Percentiles rank a stretch among this genome's conserved stretches.
phyloP scores from a whole-genome alignment of 2,329 filamentous ascomycete genomes.

The Apiospora kogelbergensis region DNA sequence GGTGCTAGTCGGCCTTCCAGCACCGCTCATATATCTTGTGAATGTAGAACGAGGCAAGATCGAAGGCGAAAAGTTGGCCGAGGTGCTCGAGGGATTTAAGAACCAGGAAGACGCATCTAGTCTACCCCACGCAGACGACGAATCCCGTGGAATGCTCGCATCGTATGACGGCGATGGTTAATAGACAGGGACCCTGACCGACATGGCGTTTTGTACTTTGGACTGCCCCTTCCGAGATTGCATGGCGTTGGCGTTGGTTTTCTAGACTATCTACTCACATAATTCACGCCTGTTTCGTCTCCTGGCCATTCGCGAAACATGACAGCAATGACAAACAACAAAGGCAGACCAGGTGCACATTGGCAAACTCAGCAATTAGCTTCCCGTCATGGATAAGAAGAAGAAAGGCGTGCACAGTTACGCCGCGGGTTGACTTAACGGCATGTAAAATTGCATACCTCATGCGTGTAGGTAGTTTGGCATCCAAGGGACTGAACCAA shows the following conservation, averaged over 20 bases:
- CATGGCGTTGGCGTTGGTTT: not conserved
- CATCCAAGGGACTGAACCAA: not conserved
- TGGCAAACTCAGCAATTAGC: not conserved
- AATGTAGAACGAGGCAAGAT: constrained; percentile 76
- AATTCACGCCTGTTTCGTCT: not conserved
- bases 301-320: not conserved
- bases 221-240: not conserved
- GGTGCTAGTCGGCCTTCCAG: constrained; percentile 77
- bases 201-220: not conserved
- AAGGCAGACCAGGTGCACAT: not conserved
- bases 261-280: not conserved
- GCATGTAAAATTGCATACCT: not conserved
- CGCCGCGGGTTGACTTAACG: not conserved
- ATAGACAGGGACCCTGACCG: not conserved
- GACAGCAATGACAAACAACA: not conserved
- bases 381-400: not conserved
- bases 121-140: constrained; percentile 23
- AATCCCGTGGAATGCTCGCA: constrained; percentile 35
- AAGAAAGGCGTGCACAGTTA: not conserved
- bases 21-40: constrained; percentile 81
- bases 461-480: not conserved
- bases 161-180: constrained; percentile 30
- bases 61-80: constrained; percentile 66
- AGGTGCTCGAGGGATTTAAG: constrained; percentile 56
- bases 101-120: constrained; percentile 21